Evolutionary conservation across 495 filamentous ascomycete species (phyloP).

Genomic region (Astrothelium macrocarpum): DNA sequence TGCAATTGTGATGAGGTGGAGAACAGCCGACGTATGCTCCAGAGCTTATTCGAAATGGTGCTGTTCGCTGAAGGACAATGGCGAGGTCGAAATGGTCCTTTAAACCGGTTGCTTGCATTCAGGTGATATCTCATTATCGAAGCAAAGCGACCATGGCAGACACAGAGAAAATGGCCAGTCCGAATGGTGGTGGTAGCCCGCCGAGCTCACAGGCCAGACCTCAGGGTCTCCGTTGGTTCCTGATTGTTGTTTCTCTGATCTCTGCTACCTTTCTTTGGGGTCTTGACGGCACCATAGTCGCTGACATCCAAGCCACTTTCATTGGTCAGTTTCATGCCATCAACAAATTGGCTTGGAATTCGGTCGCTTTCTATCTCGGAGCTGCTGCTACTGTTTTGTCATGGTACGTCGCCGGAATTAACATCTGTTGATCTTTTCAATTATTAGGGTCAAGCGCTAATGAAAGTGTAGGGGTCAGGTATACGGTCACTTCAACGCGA

Average conservation of each 20-base stretch:
- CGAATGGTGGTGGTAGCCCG: background rate
- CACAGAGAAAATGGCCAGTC: background rate
- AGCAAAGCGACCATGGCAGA: background rate
- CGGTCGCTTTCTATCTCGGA: conserved; percentile 24
- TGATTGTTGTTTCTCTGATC: background rate
- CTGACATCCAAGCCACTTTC: conserved; percentile 32
- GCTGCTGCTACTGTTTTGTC: conserved; percentile 19
- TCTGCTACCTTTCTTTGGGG: conserved; percentile 27
- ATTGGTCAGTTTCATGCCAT: conserved; percentile 23
- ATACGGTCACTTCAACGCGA: conserved; percentile 25
- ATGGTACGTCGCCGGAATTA: background rate
- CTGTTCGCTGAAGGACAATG: too few relatives aligned
- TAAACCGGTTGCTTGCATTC: too few relatives aligned
- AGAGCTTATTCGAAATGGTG: background rate
- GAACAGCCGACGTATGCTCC: background rate
- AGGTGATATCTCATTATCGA: background rate
- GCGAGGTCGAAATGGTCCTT: too few relatives aligned
- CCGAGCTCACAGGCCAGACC: background rate
- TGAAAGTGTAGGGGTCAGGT: conserved; percentile 9
- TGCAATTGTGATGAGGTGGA: too few relatives aligned
- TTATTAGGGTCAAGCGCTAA: background rate
- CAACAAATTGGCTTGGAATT: conserved; percentile 24
- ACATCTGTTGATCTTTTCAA: background rate
- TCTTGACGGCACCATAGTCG: conserved; percentile 36
- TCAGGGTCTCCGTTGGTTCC: background rate